These are phyloP conservation scores for Nepenthes gracilis DNA, from an alignment of 148 eudicot species.

Conservation along the genomic window DNA sequence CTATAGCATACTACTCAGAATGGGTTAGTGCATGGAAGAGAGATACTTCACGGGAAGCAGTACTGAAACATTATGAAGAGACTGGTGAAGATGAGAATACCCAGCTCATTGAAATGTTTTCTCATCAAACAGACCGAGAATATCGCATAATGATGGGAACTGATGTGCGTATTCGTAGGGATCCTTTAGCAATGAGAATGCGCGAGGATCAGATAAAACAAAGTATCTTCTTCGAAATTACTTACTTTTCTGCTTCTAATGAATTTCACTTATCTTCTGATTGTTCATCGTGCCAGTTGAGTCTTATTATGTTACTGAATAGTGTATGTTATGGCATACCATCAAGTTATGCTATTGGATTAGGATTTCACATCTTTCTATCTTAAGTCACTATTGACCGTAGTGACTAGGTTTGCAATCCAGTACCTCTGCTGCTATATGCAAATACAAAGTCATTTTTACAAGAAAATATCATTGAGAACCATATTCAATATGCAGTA, in stretches of 20 bases:
- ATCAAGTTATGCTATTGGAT: too few species aligned
- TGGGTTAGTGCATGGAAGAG: conserved; percentile 93
- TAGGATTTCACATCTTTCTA: too few species aligned
- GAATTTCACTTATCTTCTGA: not conserved
- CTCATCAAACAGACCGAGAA: conserved; percentile 82
- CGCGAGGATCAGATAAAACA: conserved; percentile 95
- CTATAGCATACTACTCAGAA: conserved; percentile 88
- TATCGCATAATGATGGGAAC: conserved; percentile 98
- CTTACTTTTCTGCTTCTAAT: not conserved
- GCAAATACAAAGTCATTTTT: too few species aligned
- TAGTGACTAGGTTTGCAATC: too few species aligned
- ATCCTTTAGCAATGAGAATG: conserved; percentile 98
- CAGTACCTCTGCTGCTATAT: too few species aligned
- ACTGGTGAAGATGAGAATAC: conserved; percentile 98
- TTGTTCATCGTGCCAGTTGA: conserved; percentile 1
- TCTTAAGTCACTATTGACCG: too few species aligned
- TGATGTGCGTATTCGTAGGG: conserved; percentile 70
- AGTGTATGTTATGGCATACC: too few species aligned
- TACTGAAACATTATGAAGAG: conserved; percentile 95
- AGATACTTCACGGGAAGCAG: conserved; percentile 91
- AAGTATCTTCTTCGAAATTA: conserved; percentile 38
- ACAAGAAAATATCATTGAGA: too few species aligned
- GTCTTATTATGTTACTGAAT: not conserved
- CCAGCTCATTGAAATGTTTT: conserved; percentile 87
- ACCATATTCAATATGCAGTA: too few species aligned